Base-by-base conservation (phyloP, 345 rosid genomes). In the Xanthoceras sorbifolium region DNA sequence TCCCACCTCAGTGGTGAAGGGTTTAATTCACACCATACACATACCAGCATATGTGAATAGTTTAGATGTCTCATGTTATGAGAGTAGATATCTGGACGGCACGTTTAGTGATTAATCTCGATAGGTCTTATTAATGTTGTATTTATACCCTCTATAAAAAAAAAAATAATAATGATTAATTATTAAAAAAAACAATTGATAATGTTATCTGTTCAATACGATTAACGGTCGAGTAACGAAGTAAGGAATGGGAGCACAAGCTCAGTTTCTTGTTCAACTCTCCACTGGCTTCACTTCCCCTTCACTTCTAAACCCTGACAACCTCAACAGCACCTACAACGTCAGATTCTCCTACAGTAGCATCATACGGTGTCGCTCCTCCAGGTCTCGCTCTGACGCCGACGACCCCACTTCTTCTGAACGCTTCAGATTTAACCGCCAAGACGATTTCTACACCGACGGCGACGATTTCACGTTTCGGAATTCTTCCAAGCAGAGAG, bases 361-460 rank as follows among this genome's bases (percentile, higher is more conserved):
- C 63, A 3, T 25, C 28, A 46, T 9, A 69, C 22, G 34, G 20
- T 52, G 63, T 23, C 22, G 29, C 38, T 31, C 38, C 36, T 0
- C 40, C 15, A 48, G 61, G 23, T 20, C 57, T 61, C 74, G 64
- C 63, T 20, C 74, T 54, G 59, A 32, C 26, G 36, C 46, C 20
- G 74, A 71, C 20, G 74, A 71, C 20, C 0, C 46, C 62, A 70
- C 23, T 23, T 36, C 40, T 9, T 28, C 63, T 25, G 48, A 64
- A 59, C 76, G 76, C 64, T 74, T 52, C 76, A 11, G 69, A 63
- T 69, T 77, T 64, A 63, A 81, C 50, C 46, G 31, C 11, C 62
- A 72, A 12, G 46, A 52, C 8, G 40, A 69, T 3, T 50, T 48
- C 32, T 69, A 69, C 72, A 44, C 61, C 29, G 79, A 75, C 17